These are phyloP conservation scores for Pleurotus cornucopiae DNA, from an alignment of 768 basidiomycete genomes.

Conservation along the genomic window DNA sequence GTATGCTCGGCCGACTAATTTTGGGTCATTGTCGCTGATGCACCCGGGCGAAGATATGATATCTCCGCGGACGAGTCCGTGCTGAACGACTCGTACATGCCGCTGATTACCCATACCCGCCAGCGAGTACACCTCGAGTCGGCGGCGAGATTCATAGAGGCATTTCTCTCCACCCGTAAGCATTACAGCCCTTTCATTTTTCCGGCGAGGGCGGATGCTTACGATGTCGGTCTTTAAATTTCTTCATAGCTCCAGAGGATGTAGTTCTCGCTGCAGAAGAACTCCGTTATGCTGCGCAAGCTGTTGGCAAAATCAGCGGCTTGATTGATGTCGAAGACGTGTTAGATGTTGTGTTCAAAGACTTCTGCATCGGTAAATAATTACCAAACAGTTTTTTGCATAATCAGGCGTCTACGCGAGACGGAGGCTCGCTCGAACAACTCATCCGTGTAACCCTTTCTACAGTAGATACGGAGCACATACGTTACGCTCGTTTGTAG, in stretches of 20 bases:
- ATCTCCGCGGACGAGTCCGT: neutral
- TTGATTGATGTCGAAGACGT: slow-evolving; percentile 80
- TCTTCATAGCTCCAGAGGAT: slow-evolving; percentile 52
- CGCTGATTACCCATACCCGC: slow-evolving; percentile 74
- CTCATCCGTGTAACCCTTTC: no score
- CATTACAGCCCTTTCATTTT: slow-evolving; percentile 5
- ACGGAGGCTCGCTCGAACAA: no score
- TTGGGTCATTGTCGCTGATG: no score
- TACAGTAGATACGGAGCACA: no score
- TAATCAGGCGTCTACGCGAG: neutral
- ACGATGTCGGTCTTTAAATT: neutral
- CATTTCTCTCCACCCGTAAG: slow-evolving; percentile 49
- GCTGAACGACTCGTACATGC: slow-evolving; percentile 19
- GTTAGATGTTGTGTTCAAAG: slow-evolving; percentile 74
- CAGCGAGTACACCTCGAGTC: slow-evolving; percentile 75
- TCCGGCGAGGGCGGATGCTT: neutral
- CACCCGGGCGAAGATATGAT: neutral
- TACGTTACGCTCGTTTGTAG: no score
- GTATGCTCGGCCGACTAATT: slow-evolving; percentile 7
- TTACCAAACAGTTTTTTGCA: no score
- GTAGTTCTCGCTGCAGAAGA: slow-evolving; percentile 85
- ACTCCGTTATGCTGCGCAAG: slow-evolving; percentile 77
- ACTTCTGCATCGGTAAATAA: slow-evolving; percentile 89
- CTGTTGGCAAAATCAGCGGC: slow-evolving; percentile 84
- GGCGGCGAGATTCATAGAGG: slow-evolving; percentile 56